Percentiles rank a stretch among this genome's conserved stretches.
Conservation (phyloP, 352 stramenopile species). For the Pythium scleroteichum region DNA sequence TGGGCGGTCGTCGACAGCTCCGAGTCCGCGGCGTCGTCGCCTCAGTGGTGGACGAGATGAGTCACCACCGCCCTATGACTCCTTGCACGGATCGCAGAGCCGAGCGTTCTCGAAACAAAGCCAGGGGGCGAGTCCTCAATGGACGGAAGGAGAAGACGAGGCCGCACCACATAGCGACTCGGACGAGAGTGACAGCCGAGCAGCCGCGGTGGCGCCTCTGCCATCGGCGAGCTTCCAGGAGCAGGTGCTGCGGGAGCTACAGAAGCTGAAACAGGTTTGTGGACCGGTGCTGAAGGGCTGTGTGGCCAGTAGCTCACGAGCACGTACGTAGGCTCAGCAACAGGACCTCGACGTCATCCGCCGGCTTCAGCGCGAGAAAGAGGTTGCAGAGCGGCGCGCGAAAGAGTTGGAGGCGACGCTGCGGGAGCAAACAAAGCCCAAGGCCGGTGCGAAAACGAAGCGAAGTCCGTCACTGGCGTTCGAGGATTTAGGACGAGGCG, state of each 20-base stretch:
- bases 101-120: background rate
- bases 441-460: background rate
- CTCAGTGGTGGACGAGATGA: background rate
- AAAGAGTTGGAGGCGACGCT: conserved; percentile 30
- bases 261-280: conserved; percentile 49
- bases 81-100: background rate
- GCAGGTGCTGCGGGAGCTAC: conserved; percentile 47
- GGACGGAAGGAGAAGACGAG: conserved; percentile 10
- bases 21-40: background rate
- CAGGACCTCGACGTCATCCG: conserved; percentile 42
- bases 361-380: conserved; percentile 37
- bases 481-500: conserved; percentile 20
- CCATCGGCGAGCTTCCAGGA: conserved; percentile 34
- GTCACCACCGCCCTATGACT: conserved; percentile 12
- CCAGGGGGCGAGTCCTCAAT: conserved; percentile 9
- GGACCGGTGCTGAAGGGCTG: too few species aligned
- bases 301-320: background rate
- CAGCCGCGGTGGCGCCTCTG: background rate
- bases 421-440: conserved; percentile 10
- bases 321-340: conserved; percentile 32
- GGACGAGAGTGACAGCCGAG: background rate
- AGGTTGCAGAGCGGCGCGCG: conserved; percentile 34
- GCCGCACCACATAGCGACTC: background rate
- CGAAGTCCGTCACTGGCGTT: conserved; percentile 5
- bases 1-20: background rate